Conservation (phyloP, 352 stramenopile genomes). For the Saprolegnia parasitica region DNA sequence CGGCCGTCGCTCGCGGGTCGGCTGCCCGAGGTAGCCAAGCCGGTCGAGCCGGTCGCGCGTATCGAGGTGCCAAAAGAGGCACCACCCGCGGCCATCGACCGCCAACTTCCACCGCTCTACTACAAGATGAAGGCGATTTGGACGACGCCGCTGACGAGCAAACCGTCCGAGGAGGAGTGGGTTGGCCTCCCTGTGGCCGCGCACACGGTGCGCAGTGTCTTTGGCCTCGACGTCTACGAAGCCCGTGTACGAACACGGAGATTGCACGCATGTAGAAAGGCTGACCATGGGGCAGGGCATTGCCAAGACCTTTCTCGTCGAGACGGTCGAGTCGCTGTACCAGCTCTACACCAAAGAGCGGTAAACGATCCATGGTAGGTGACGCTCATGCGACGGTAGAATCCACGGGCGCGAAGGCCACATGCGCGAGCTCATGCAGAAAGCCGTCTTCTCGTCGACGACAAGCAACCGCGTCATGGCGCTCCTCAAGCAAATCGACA, state of each 20-base stretch:
- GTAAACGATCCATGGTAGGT: not conserved
- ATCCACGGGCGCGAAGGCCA: slow-evolving; percentile 30
- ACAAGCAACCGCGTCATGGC: slow-evolving; percentile 23
- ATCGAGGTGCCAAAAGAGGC: not conserved
- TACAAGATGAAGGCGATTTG: slow-evolving; percentile 21
- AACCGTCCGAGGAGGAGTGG: slow-evolving; percentile 15
- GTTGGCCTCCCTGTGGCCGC: slow-evolving; percentile 11
- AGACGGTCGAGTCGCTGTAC: slow-evolving; percentile 24
- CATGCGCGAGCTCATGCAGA: slow-evolving; percentile 26
- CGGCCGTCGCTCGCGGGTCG: not conserved
- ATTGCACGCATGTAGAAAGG: too few species aligned
- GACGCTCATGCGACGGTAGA: not conserved
- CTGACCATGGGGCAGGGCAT: too few species aligned
- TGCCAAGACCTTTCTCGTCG: not conserved
- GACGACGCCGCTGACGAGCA: slow-evolving; percentile 4
- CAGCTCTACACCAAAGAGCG: slow-evolving; percentile 29
- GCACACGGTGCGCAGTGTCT: slow-evolving; percentile 20
- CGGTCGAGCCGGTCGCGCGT: not conserved
- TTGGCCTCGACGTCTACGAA: slow-evolving; percentile 29
- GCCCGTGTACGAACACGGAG: not conserved
- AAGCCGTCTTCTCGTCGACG: slow-evolving; percentile 20
- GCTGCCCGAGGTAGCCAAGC: not conserved
- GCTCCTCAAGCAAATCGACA: slow-evolving; percentile 28
- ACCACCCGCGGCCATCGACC: not conserved
- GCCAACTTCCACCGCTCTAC: slow-evolving; percentile 19